Base-by-base conservation (phyloP, 2,329 filamentous ascomycete genomes). In the Microthyrium microscopicum region DNA sequence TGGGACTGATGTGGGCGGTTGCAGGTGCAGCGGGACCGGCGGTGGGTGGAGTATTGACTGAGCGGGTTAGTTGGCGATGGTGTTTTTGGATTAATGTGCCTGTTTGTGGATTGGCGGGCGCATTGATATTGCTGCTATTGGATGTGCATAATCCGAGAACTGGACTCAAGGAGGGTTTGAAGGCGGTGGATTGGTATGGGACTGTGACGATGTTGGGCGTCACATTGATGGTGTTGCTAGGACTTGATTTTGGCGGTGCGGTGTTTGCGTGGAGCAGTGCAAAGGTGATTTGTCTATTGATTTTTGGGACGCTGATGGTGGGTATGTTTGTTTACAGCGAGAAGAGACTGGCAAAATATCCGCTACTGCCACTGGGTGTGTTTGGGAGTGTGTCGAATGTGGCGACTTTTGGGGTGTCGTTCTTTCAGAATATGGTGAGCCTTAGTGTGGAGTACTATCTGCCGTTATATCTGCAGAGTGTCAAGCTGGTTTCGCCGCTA, bases 401-500 rank as follows among this genome's bases (percentile, higher is more conserved):
- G 8, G 73, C 73, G 1, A 58, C 62, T 4, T 60, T 77, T 12
- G 44, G 55, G 1, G 57, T 67, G 2, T 52, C 52, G 2, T 63
- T 62, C 43, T 51, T 55, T n/a, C 62, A 68, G 42, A 57, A 58
- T 8, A 62, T 64, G 41, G 61, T 55, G 46, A 36, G 52, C 24
- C 27, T 29, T 29, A 15, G 17, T 19, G 17, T 9, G 9, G 68
- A 72, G 33, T 84, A 80, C 52, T 84, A 78, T 44, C 58, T 83
- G 20, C 79, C 79, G 0, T 60, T 83, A 0, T 84, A 76, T 52
- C 74, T 81, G 34, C 79, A 85, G 48, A 66, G 72, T 3, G 76
- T 75, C 1, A 63, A 74, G 2, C 63, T 64, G 32, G 69, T 68
- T 2, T 62, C 63, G 1, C 71, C 75, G 0, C 55, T 78, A 21